Evolutionary conservation across 2,329 filamentous ascomycete genomes (phyloP), one percentile per base, ranked within the genome.

Genomic region (Ceratocystis papillata): DNA sequence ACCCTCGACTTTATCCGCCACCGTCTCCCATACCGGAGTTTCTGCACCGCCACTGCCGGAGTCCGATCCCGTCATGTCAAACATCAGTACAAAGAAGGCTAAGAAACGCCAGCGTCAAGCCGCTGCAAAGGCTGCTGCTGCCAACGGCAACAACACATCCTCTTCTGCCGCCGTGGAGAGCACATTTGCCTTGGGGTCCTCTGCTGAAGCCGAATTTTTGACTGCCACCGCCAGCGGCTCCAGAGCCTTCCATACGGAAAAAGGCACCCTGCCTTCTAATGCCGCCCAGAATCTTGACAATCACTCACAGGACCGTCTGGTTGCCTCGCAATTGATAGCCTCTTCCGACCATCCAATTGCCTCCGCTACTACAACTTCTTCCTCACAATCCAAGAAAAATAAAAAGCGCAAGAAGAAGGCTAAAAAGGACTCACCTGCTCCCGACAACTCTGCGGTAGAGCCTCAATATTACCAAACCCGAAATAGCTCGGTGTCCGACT

Each of bases 71-170:
- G 67, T 65, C 55, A 63, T 67, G 57, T 79, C 79, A 57, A 73
- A 80, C 7, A 87, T 92, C 63, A 96, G 96, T 77, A 86, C 89
- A 73, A 96, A 96, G 81, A 97, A 96, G 80, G 89, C 62, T 17
- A 64, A 94, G 76, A 96, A 96, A 80, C 85, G 92, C 71, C 84
- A 92, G 70, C 87, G 89, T 73, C 96, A 96, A 76, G 48, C 63
- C 30, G 63, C 63, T 28, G 48, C 63, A n/a, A 65, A 65, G 41
- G 66, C 68, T 20, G 71, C 70, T 2, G 66, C 65, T 20, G 62
- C 33, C 48, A 25, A 20, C 20, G 12, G 6, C 48, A 53, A 25
- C 48, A 53, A 10, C 48, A 15, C 48, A 10, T 5, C 48, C 48
- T 25, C 48, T 20, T 15, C 20, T 12, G 20, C 53, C 17, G 53